Percentiles rank a stretch among this genome's conserved stretches.
Conservation (phyloP, 345 rosid genomes). For the Pistacia vera region DNA sequence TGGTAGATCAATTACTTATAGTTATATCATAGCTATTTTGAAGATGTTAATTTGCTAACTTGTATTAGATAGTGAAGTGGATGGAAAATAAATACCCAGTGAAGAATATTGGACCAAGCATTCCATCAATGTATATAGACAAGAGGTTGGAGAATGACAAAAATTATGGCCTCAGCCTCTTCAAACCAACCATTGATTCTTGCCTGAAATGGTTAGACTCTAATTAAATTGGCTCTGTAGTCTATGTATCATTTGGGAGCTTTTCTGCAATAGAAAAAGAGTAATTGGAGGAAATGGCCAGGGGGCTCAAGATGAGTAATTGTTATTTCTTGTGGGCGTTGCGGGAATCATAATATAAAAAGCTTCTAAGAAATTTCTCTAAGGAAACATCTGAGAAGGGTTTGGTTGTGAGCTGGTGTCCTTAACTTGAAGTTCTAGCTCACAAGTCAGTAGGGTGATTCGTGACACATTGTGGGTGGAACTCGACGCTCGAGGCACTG, state of each 20-base stretch:
- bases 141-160: constrained; percentile 28
- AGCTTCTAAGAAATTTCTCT: constrained; percentile 32
- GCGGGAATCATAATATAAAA: constrained; percentile 46
- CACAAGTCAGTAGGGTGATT: constrained; percentile 24
- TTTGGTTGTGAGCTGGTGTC: constrained; percentile 50
- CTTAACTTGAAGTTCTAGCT: constrained; percentile 50
- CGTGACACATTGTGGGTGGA: too few species aligned
- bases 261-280: constrained; percentile 39
- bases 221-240: constrained; percentile 43
- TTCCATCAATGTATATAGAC: constrained; percentile 44
- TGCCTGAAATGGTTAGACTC: constrained; percentile 47
- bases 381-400: constrained; percentile 41
- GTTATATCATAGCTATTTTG: not conserved
- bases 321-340: constrained; percentile 55
- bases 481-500: not conserved
- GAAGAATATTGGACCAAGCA: constrained; percentile 35
- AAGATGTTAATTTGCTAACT: not conserved
- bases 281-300: constrained; percentile 53
- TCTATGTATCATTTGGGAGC: constrained; percentile 65
- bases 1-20: too few species aligned
- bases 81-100: constrained; percentile 22
- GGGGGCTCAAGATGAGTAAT: constrained; percentile 38
- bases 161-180: constrained; percentile 35
- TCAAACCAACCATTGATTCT: constrained; percentile 27
- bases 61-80: constrained; percentile 27